These are phyloP conservation scores for Agaricus bisporus DNA, from an alignment of 768 basidiomycete genomes.

Conservation along the genomic window DNA sequence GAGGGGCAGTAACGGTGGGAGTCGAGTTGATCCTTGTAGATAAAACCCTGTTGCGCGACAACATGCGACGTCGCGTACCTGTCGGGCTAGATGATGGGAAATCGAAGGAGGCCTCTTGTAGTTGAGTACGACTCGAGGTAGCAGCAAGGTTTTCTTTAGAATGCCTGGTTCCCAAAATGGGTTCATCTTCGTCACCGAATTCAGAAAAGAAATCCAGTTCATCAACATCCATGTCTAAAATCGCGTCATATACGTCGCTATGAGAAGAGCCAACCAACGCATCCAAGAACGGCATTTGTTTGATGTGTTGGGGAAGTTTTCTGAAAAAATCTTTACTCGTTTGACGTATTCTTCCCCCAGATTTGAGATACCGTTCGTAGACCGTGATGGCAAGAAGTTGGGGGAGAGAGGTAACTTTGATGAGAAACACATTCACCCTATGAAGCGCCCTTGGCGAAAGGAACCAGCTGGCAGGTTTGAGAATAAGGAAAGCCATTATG, in stretches of 20 bases:
- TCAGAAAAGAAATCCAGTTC: slow-evolving; percentile 46
- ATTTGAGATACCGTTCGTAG: slow-evolving; percentile 70
- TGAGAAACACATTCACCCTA: slow-evolving; percentile 77
- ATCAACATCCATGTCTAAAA: slow-evolving; percentile 63
- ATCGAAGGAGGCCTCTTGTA: neutral
- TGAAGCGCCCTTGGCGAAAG: slow-evolving; percentile 77
- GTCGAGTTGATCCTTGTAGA: neutral
- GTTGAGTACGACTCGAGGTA: neutral
- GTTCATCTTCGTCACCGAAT: slow-evolving; percentile 40
- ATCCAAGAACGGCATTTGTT: slow-evolving; percentile 69
- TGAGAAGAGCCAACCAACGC: slow-evolving; percentile 67
- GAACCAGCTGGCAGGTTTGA: slow-evolving; percentile 75
- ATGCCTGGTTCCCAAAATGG: slow-evolving; percentile 31
- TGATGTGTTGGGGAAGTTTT: slow-evolving; percentile 64
- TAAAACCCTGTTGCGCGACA: neutral
- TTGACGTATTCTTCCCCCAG: slow-evolving; percentile 44
- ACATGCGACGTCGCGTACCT: slow-evolving; percentile 11
- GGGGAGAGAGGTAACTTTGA: slow-evolving; percentile 80
- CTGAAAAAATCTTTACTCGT: slow-evolving; percentile 52
- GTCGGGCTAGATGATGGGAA: neutral
- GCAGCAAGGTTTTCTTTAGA: slow-evolving; percentile 29
- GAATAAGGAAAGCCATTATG: slow-evolving; percentile 68
- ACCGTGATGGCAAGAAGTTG: slow-evolving; percentile 67
- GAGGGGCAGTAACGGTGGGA: neutral
- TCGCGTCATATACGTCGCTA: slow-evolving; percentile 67